These are phyloP conservation scores for Fragaria iinumae DNA, from an alignment of 306 rosid species.

Conservation along the genomic window DNA sequence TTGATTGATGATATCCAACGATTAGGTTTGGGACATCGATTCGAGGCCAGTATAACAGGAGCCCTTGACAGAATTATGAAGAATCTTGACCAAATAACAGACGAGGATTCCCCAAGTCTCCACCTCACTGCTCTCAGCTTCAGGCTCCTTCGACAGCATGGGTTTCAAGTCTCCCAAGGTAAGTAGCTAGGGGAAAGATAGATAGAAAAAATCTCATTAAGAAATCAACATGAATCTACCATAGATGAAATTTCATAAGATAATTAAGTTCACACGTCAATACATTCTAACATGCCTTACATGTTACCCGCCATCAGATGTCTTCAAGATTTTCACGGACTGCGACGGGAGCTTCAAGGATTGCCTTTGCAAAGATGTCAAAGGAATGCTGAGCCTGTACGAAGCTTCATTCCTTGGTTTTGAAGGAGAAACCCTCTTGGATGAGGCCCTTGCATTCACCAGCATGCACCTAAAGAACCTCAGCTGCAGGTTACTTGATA, in stretches of 20 bases:
- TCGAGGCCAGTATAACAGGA: constrained; percentile 22
- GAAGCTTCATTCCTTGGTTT: constrained; percentile 43
- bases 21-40: constrained; percentile 34
- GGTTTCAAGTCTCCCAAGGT: not conserved
- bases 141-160: constrained; percentile 37
- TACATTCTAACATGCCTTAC: not conserved
- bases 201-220: no score
- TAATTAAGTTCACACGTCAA: not conserved
- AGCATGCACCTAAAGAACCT: no score
- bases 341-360: constrained; percentile 17
- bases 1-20: constrained; percentile 1
- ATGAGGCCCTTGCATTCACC: no score
- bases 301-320: constrained; percentile 22
- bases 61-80: constrained; percentile 16
- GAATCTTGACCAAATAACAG: not conserved
- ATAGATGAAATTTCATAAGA: no score
- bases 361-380: constrained; percentile 23
- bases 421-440: no score
- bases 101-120: constrained; percentile 11
- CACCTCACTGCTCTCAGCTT: constrained; percentile 24
- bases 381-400: constrained; percentile 50
- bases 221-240: no score
- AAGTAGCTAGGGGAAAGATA: no score
- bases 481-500: no score
- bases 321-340: constrained; percentile 42